Percentiles rank a stretch among this genome's conserved stretches.
Conservation (phyloP, 129 eudicot species). For the Pittosporum tobira region DNA sequence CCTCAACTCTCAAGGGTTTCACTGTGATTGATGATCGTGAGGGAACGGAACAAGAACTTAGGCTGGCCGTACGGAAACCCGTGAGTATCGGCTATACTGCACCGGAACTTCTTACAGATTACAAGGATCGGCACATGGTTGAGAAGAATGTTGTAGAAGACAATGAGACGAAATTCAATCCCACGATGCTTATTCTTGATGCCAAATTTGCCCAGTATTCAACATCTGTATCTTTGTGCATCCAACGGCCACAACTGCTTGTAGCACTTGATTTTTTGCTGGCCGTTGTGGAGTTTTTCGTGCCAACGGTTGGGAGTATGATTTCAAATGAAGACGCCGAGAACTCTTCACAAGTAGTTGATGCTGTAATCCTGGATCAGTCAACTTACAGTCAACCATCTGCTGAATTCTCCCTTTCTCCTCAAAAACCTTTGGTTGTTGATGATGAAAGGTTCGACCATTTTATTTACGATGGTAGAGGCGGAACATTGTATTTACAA, state of each 20-base stretch:
- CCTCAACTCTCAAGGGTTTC: constrained; percentile 72
- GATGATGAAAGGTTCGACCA: constrained; percentile 74
- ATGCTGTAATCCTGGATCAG: constrained; percentile 58
- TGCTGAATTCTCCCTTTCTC: constrained; percentile 58
- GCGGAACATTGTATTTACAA: constrained; percentile 67
- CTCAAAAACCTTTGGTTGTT: constrained; percentile 73
- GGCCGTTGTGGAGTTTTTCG: constrained; percentile 91
- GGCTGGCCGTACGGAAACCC: constrained; percentile 83
- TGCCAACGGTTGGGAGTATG: constrained; percentile 71
- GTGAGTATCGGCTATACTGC: constrained; percentile 26
- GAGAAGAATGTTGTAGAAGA: constrained; percentile 19
- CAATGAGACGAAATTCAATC: constrained; percentile 31
- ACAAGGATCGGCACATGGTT: constrained; percentile 19
- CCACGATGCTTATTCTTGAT: constrained; percentile 86
- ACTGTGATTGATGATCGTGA: constrained; percentile 91
- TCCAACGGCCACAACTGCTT: constrained; percentile 92
- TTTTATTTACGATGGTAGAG: constrained; percentile 83
- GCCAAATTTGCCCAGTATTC: constrained; percentile 51
- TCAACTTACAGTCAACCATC: constrained; percentile 52
- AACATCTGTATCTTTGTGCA: constrained; percentile 52
- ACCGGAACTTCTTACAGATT: constrained; percentile 25
- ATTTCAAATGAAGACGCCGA: constrained; percentile 62
- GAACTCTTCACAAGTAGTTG: constrained; percentile 37
- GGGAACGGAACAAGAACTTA: constrained; percentile 78
- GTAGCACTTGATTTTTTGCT: constrained; percentile 95